Base-by-base conservation (phyloP, 2,329 filamentous ascomycete species). In the Ambrosiella beaveri region DNA sequence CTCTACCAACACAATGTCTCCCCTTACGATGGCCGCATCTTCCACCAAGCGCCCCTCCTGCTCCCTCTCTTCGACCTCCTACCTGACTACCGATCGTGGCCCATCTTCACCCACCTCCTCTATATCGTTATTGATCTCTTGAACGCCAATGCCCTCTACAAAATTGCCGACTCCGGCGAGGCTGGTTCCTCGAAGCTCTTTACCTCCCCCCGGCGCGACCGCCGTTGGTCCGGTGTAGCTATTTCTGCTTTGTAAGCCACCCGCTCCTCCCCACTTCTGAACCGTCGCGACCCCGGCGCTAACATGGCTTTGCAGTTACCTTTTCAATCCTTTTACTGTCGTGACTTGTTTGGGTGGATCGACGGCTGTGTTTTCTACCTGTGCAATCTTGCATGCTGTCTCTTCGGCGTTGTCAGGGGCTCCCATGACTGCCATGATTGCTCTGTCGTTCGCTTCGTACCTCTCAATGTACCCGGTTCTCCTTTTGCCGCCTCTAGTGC, bases 1-100 rank as follows among this genome's bases (percentile, higher is more conserved):
- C 81, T 98, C 19, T 97, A 97, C 70, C 90, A 87, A 63, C 88
- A 94, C 70, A 94, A 95, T 73, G 87, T 97, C 59, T 96, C 89
- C 61, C 93, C 93, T 1, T 98, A 97, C 73, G 89, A 98, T 69
- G 93, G 93, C 63, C 93, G 93, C 65, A 88, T 84, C 67, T 84
- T 79, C 69, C 78, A 82, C 71, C 77, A 95, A 76, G 88, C 90
- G 47, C 93, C 93, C 53, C 76, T 98, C 59, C 79, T 98, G 45
- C 81, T 98, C 60, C 88, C 91, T 51, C 78, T 97, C 63, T 96
- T 97, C 75, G 87, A 88, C 40, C 78, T 96, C 50, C 78, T 98
- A 50, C 91, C 93, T 8, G 79, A 84, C 67, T 76, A 81, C 54
- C 72, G 76, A 62, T 68, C 71, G 56, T 81, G 81, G 65, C 84